Base-by-base conservation (phyloP, 2,329 filamentous ascomycete genomes). In the Knufia petricola region DNA sequence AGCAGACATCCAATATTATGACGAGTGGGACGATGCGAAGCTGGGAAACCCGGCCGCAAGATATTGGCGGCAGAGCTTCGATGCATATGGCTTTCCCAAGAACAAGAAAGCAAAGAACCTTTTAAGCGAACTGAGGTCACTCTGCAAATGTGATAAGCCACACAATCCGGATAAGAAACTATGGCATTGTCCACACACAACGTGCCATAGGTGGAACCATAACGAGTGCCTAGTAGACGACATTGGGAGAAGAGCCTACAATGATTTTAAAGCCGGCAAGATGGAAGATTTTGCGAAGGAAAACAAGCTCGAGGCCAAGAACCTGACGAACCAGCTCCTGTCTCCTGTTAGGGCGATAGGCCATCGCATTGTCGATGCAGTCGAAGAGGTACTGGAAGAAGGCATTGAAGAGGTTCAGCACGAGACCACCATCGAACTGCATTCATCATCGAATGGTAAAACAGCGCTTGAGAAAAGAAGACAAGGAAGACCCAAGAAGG, bases 1-100 rank as follows among this genome's bases (percentile, higher is more conserved):
- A 32, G 64, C 72, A 1, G 61, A 70, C 6, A 64, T 78, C 8
- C 58, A 61, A 2, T 61, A 72, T 38, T 78, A 73, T 73, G 75
- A 79, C 34, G 84, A 88, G 57, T 69, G 77, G 21, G 77, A 84
- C 51, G 81, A 87, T 50, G 77, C 81, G 13, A 76, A 81, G 56
- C 70, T 78, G 0, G 48, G n/a, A 8, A 12, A 49, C 2, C 46
- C 74, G 78, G 50, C 68, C 72, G 50, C 74, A 72, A 12, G 49
- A 40, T 83, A 81, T 59, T 84, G 79, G 78, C 69, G 80, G 17
- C 80, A 84, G 59, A 78, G 76, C 0, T 74, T 79, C 24, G 76
- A 83, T 56, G 72, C 76, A 12, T 50, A 21, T 46, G 53, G 50
- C 12, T 19, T 26, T 15, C 19, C 8, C 19, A 32, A 10, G 2